These are phyloP conservation scores for Stephania yunnanensis DNA, from an alignment of 164 flowering plant species.

Conservation along the genomic window DNA sequence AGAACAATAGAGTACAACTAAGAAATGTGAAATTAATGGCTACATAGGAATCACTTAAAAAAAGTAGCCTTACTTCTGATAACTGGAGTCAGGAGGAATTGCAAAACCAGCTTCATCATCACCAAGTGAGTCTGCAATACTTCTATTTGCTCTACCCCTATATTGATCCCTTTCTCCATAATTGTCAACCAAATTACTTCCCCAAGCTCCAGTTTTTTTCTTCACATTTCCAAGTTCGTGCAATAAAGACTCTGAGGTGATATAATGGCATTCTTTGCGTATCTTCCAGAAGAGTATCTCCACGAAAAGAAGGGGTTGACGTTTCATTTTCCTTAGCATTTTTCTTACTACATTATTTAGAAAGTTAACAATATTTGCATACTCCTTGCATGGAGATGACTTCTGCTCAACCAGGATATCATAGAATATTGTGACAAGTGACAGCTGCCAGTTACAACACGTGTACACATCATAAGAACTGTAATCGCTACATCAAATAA, in stretches of 20 bases:
- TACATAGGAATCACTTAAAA: conserved; percentile 1
- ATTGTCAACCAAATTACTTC: conserved; percentile 17
- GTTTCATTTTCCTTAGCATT: conserved; percentile 78
- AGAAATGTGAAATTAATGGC: neutral
- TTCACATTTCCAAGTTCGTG: conserved; percentile 52
- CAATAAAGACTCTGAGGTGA: conserved; percentile 56
- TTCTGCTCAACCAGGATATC: conserved; percentile 79
- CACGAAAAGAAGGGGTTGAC: conserved; percentile 81
- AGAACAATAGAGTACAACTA: neutral
- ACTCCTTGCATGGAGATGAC: conserved; percentile 51
- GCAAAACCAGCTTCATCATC: conserved; percentile 87
- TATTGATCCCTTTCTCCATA: conserved; percentile 37
- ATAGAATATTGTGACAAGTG: conserved; percentile 66
- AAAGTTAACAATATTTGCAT: conserved; percentile 61
- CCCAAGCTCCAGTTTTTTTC: conserved; percentile 37
- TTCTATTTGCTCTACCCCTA: conserved; percentile 36
- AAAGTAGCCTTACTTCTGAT: conserved; percentile 38
- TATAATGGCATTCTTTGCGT: conserved; percentile 73
- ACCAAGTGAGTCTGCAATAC: conserved; percentile 88
- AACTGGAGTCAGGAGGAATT: conserved; percentile 24
- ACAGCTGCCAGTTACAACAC: conserved; percentile 50
- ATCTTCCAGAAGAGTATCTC: conserved; percentile 90
- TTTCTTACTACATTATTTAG: conserved; percentile 59
- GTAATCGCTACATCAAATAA: conserved; percentile 3
- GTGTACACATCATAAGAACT: conserved; percentile 1